Evolutionary conservation across 495 filamentous ascomycete genomes (phyloP), one percentile per base, ranked within the genome.

Genomic region (Talaromyces liani): DNA sequence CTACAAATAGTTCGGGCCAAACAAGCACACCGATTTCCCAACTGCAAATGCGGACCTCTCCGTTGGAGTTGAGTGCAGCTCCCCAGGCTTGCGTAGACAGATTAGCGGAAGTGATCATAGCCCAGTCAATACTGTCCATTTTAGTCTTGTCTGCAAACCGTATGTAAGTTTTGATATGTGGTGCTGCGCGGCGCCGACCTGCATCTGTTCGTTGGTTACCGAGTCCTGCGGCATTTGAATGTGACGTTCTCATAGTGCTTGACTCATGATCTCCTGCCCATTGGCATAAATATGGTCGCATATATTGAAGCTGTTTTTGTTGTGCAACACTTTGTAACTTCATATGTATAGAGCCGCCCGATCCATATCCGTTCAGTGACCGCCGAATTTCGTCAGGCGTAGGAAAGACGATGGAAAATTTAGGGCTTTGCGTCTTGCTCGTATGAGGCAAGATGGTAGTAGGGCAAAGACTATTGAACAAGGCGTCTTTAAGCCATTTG

Each of bases 1-100:
- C 73, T 24, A 77, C 74, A 58, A 87, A 88, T 36, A 97, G 70
- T 41, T 74, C 83, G 2, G 93, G 93, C 90, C 91, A 94, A 1
- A 96, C 85, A 34, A 96, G 68, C 4, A 97, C 91, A 0, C 92
- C 92, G 51, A 91, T 82, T 72, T 97, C 92, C 75, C 88, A 97
- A 41, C 90, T 94, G 65, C 85, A 87, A 22, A 96, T 83, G 16
- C 85, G 80, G 9, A 91, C 79, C 68, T 90, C 83, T 2, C 84
- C 84, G 10, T 72, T 69, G 6, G 73, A 66, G 61, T 82, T 84
- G 6, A 72, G 56, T 16, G 76, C 77, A 16, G 85, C 83, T n/a
- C 92, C 92, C 92, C 92, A 97, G 0, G 92, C 92, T 70, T 96
- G 92, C 62, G 86, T 95, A 0, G 90, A 93, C 4, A 97, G 73